Conservation (phyloP, 345 rosid species). For the Acer campestre region DNA sequence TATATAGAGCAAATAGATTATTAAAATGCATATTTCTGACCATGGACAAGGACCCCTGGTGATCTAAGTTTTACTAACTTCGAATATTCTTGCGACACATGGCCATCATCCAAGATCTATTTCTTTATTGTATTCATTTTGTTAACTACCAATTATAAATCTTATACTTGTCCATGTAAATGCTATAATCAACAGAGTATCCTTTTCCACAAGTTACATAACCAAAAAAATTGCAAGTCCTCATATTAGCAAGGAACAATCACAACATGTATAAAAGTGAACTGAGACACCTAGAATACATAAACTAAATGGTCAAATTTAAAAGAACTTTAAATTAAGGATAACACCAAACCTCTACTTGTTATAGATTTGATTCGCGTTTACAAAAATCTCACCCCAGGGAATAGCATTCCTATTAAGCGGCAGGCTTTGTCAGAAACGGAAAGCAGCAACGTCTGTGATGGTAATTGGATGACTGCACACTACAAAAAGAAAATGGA, state of each 20-base stretch:
- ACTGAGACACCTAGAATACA: background rate
- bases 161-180: background rate
- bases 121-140: background rate
- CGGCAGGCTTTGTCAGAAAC: constrained; percentile 94
- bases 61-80: background rate
- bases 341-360: background rate
- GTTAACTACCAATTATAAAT: background rate
- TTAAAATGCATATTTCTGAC: constrained; percentile 7
- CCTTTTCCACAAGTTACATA: background rate
- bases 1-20: background rate
- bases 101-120: background rate
- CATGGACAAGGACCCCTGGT: background rate
- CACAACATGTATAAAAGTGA: background rate
- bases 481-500: constrained; percentile 47
- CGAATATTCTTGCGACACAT: background rate
- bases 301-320: background rate
- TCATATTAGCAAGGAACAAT: background rate
- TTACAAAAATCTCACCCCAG: constrained; percentile 69
- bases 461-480: constrained; percentile 95
- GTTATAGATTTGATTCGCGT: constrained; percentile 6
- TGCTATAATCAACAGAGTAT: background rate
- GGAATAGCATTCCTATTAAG: constrained; percentile 97
- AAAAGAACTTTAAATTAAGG: background rate
- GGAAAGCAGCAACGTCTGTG: constrained; percentile 91
- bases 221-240: background rate